Percentiles rank a stretch among this genome's conserved stretches.
phyloP scores from a whole-genome alignment of 805 yeast species.

The Aciculoconidium aculeatum region DNA sequence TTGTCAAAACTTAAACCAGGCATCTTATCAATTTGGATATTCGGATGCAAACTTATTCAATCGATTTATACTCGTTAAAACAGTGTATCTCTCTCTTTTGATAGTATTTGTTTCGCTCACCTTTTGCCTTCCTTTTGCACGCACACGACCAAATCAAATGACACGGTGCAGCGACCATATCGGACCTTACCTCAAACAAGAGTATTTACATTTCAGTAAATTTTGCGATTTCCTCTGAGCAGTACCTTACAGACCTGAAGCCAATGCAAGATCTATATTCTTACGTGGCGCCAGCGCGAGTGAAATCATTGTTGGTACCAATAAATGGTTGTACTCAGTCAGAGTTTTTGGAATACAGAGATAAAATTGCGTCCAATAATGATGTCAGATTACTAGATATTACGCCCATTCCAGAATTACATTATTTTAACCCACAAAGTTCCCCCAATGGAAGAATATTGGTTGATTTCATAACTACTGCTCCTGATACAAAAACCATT shows the following conservation, averaged over 20 bases:
- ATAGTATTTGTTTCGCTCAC: too few species aligned
- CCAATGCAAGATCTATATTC: conserved; percentile 25
- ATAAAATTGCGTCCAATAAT: conserved; percentile 37
- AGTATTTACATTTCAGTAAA: too few species aligned
- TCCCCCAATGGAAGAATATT: conserved; percentile 73
- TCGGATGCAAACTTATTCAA: too few species aligned
- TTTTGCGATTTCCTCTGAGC: too few species aligned
- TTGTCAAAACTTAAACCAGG: conserved; percentile 91
- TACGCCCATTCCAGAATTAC: conserved; percentile 46
- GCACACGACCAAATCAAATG: too few species aligned
- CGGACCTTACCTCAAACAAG: too few species aligned
- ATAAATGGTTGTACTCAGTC: conserved; percentile 41
- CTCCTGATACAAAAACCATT: conserved; percentile 50
- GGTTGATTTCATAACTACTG: conserved; percentile 46
- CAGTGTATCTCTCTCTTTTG: too few species aligned
- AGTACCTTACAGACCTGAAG: too few species aligned
- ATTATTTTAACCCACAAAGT: conserved; percentile 73
- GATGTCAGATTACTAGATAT: conserved; percentile 76
- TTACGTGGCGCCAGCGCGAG: conserved; percentile 60
- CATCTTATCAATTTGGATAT: too few species aligned
- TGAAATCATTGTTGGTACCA: conserved; percentile 66
- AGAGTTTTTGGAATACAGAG: conserved; percentile 39
- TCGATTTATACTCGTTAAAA: too few species aligned
- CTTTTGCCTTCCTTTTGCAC: too few species aligned
- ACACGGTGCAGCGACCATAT: too few species aligned